Base-by-base conservation (phyloP, 1,139 yeast genomes). In the Saccharomyces hybrid region DNA sequence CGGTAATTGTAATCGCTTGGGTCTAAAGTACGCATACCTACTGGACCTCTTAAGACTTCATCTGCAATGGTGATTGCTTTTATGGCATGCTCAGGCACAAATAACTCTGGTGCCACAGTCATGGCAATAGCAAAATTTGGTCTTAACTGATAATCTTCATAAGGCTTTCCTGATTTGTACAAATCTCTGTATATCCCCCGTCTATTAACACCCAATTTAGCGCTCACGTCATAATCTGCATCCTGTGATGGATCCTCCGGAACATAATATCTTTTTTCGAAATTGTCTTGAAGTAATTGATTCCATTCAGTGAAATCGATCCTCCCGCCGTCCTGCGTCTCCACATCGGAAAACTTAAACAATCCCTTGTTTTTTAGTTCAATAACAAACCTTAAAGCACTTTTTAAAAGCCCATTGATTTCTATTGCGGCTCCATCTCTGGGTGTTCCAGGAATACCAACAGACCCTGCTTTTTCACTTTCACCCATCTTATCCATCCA, bases 401-500 rank as follows among this genome's bases (percentile, higher is more conserved):
- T 86, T 72, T 91, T 91, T 65, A 93, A 73, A 59, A 93, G 74
- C 0, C 98, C 99, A 64, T 83, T 90, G 56, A 93, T 85, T 71
- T 93, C 99, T 55, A 93, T 78, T 1, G 96, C 97, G 1, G 97
- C 96, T 47, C 99, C 99, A 71, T 91, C 96, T 68, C 99, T 80
- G 41, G 99, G 98, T 0, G 99, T 93, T 1, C 98, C 99, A 0
- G 99, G 99, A 46, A 81, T 76, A 14, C 99, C 99, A 64, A 84
- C 86, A 57, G 83, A 85, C 1, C 88, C 86, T 0, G 99, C 97
- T 56, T 72, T 75, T 51, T 72, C 82, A 66, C 96, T 88, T 73
- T 93, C 99, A 23, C 99, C 99, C 98, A 93, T 93, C 73, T 93
- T 93, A 72, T 93, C 99, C 97, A 91, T 93, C 99, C 99, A 93